These are phyloP conservation scores for Entelexis paramagnoliae DNA, from an alignment of 1,139 yeast species.

Conservation along the genomic window DNA sequence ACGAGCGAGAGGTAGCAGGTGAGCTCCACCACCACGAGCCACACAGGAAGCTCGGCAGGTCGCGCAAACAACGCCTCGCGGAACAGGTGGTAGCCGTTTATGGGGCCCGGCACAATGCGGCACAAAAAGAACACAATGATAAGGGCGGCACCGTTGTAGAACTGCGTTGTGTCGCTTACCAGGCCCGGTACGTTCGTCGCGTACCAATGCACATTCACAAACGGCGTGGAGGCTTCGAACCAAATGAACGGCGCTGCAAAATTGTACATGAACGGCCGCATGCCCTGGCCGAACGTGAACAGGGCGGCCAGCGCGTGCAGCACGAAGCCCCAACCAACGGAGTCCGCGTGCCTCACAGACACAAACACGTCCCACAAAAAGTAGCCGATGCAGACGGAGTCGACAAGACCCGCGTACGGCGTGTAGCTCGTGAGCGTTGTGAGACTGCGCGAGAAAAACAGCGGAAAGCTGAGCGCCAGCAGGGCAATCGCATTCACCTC, in stretches of 20 bases:
- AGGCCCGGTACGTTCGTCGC: slow-evolving; percentile 60
- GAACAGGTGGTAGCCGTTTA: slow-evolving; percentile 41
- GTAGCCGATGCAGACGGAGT: slow-evolving; percentile 68
- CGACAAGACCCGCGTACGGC: slow-evolving; percentile 65
- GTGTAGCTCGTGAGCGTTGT: slow-evolving; percentile 50
- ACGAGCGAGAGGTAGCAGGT: slow-evolving; percentile 56
- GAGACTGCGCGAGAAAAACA: slow-evolving; percentile 44
- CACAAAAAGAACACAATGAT: slow-evolving; percentile 62
- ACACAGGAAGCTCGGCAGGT: slow-evolving; percentile 36
- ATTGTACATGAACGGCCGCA: slow-evolving; percentile 69
- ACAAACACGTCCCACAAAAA: slow-evolving; percentile 78
- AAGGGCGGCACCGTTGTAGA: slow-evolving; percentile 61
- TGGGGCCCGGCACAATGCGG: slow-evolving; percentile 83
- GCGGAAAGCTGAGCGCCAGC: slow-evolving; percentile 44
- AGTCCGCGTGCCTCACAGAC: slow-evolving; percentile 46
- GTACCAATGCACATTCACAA: slow-evolving; percentile 85
- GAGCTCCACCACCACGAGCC: slow-evolving; percentile 45
- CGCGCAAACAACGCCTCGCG: slow-evolving; percentile 24
- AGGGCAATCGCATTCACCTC: slow-evolving; percentile 67
- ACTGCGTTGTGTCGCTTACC: slow-evolving; percentile 42
- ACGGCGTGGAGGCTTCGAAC: slow-evolving; percentile 88
- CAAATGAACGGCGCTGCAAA: slow-evolving; percentile 79
- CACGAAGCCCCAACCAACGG: slow-evolving; percentile 75
- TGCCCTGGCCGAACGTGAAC: slow-evolving; percentile 54
- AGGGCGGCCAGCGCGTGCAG: slow-evolving; percentile 80